These are phyloP conservation scores for Pilaira anomala DNA, from an alignment of 192 early-diverging fungal genomes.

Conservation along the genomic window DNA sequence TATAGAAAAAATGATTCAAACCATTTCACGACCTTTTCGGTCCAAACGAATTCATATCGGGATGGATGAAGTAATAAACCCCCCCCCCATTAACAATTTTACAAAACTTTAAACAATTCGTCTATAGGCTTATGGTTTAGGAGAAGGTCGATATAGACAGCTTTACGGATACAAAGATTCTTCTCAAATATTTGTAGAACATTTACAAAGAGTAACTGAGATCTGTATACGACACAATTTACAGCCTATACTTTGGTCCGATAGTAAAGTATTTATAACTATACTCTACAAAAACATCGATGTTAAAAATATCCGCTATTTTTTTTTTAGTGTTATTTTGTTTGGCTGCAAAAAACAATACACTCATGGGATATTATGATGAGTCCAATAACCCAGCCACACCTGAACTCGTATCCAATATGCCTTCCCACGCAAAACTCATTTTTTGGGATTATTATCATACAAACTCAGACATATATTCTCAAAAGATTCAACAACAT, in stretches of 20 bases:
- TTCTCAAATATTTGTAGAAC: slow-evolving; percentile 71
- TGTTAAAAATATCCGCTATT: background rate
- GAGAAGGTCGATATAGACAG: slow-evolving; percentile 77
- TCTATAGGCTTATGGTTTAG: slow-evolving; percentile 65
- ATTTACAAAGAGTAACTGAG: slow-evolving; percentile 66
- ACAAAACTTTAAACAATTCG: too few relatives aligned
- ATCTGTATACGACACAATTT: slow-evolving; percentile 63
- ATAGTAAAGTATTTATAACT: slow-evolving; percentile 54
- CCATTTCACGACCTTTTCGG: slow-evolving; percentile 63
- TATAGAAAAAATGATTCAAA: slow-evolving; percentile 68
- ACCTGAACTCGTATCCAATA: slow-evolving; percentile 52
- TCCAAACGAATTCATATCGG: slow-evolving; percentile 84
- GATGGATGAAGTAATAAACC: slow-evolving; percentile 82
- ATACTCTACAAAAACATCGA: background rate
- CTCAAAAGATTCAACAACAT: slow-evolving; percentile 78
- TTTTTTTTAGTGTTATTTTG: slow-evolving; percentile 23
- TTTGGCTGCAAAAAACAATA: slow-evolving; percentile 74
- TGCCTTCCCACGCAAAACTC: slow-evolving; percentile 66
- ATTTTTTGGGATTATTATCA: slow-evolving; percentile 93
- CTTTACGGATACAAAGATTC: slow-evolving; percentile 73
- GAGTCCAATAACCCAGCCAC: slow-evolving; percentile 50
- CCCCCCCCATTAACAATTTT: too few relatives aligned
- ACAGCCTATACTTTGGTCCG: slow-evolving; percentile 85
- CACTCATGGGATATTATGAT: slow-evolving; percentile 81
- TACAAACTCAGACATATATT: slow-evolving; percentile 64